A percentile compares a stretch with the other conserved stretches of the same genome.
Conservation (phyloP, 306 rosid genomes). For the Cucurbita argyrosperma region DNA sequence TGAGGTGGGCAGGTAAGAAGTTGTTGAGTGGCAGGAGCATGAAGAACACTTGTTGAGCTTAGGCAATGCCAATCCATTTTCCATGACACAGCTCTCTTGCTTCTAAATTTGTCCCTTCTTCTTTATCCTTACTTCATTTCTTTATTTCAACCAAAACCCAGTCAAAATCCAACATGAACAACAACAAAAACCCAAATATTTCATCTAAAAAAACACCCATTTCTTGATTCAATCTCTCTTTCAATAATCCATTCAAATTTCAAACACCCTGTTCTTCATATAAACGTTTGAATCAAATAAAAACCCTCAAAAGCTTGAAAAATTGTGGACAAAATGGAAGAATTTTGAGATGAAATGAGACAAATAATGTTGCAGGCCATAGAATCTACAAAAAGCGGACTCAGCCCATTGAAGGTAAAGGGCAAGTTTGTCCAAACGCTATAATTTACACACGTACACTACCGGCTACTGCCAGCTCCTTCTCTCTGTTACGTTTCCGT, state of each 20-base stretch:
- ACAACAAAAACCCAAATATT: not conserved
- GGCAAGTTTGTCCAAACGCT: not conserved
- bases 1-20: slow-evolving; percentile 3
- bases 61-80: not conserved
- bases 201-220: not conserved
- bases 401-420: not conserved
- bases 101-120: not conserved
- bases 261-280: no score
- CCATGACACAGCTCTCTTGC: not conserved
- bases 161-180: not conserved
- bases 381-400: not conserved
- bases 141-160: not conserved
- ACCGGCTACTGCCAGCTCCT: not conserved
- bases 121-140: not conserved
- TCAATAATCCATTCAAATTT: no score
- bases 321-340: not conserved
- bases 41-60: not conserved
- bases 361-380: not conserved
- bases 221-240: not conserved
- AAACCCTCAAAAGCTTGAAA: not conserved
- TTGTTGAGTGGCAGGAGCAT: not conserved
- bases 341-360: not conserved
- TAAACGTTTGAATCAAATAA: not conserved
- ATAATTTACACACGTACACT: not conserved
- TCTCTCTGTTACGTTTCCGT: not conserved